Evolutionary conservation across 148 eudicot genomes (phyloP), one percentile per base, ranked within the genome.

Genomic region (Rhododendron ferrugineum): DNA sequence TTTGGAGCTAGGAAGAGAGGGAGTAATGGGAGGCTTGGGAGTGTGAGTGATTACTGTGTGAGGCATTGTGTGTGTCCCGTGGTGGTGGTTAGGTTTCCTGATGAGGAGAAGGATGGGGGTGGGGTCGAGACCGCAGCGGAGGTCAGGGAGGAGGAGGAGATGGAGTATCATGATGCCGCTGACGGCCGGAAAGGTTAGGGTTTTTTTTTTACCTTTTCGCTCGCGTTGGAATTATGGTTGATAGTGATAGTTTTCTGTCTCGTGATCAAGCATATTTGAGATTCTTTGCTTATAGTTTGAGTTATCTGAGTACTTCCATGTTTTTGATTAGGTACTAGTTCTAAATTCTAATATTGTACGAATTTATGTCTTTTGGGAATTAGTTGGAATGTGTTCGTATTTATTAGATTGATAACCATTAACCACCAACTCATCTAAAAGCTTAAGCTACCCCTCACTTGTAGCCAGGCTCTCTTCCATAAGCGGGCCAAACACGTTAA

Each of bases 41-140:
- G 98, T 86, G 98, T 95, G 2, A 95, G 98, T 85, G 98, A 95
- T 89, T 95, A 95, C 83, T 95, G 98, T 76, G 98, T 95, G 68
- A 91, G 97, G 75, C 98, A 95, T 79, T 95, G 98, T 88, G 97
- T 95, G 47, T 95, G 98, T 76, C 98, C 98, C 8, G 98, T 95
- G 26, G 97, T 95, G 79, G 98, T 95, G 47, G 97, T 95, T 49
- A 95, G 97, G 74, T 94, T 89, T 85, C 95, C 97, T 58, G 97
- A 94, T 86, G 98, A 95, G 84, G 98, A 95, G 85, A 95, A 94
- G 88, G 98, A 95, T 42, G 93, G 85, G 23, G 88, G 85, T 28
- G 92, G 56, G 56, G 56, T 77, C 44, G 93, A 92, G 36, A 88
- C 91, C 52, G 92, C 84, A 11, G 93, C 88, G 13, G 86, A 74